These are phyloP conservation scores for Botrytis elliptica DNA, from an alignment of 2,329 filamentous ascomycete species.

Conservation along the genomic window DNA sequence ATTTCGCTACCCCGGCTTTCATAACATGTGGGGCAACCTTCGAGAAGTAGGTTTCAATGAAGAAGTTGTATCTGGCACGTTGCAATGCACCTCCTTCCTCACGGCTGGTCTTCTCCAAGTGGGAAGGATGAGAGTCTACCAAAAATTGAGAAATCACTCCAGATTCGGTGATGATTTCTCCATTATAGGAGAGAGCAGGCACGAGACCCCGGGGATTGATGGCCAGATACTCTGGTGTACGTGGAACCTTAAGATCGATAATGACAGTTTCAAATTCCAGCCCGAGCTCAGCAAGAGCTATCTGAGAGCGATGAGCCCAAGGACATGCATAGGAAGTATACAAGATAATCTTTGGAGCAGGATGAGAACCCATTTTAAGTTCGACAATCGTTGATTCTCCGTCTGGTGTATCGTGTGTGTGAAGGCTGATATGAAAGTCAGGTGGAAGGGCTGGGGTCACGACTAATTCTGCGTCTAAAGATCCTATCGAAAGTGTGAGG, in stretches of 20 bases:
- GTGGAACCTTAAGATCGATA: constrained; percentile 68
- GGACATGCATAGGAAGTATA: constrained; percentile 47
- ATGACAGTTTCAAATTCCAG: constrained; percentile 68
- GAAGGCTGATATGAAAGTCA: constrained; percentile 19
- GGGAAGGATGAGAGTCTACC: constrained; percentile 66
- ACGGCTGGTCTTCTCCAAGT: constrained; percentile 58
- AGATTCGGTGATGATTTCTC: constrained; percentile 70
- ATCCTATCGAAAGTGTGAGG: constrained; percentile 18
- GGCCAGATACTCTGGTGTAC: constrained; percentile 70
- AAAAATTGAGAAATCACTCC: constrained; percentile 70
- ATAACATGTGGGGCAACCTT: constrained; percentile 57
- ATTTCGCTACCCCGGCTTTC: constrained; percentile 34
- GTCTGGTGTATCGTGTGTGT: constrained; percentile 19
- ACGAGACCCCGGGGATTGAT: constrained; percentile 80
- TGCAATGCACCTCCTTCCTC: constrained; percentile 55
- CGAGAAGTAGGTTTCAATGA: constrained; percentile 66
- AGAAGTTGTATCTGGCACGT: constrained; percentile 68
- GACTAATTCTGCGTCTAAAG: constrained; percentile 21
- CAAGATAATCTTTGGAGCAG: constrained; percentile 24
- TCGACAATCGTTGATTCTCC: constrained; percentile 19
- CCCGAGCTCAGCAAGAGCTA: constrained; percentile 64
- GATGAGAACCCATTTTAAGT: constrained; percentile 23
- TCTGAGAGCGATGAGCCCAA: constrained; percentile 78
- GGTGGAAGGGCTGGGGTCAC: constrained; percentile 21
- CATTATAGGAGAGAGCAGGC: constrained; percentile 65